phyloP scores from a whole-genome alignment of 139 green algal species.

The Pseudopediastrum boryanum region DNA sequence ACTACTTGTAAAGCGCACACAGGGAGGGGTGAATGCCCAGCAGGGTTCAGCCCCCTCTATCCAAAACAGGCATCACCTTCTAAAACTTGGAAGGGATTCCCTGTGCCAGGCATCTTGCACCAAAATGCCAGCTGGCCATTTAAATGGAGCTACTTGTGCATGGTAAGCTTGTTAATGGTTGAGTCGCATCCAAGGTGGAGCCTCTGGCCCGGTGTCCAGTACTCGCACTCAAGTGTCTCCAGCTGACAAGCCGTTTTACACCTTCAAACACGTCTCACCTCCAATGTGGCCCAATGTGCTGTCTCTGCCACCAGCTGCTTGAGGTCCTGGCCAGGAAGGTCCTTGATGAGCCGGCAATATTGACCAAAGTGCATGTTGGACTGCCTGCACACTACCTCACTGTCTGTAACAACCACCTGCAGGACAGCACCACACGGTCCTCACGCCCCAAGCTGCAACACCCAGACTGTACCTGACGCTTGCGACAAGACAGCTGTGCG shows the following conservation, averaged over 20 bases:
- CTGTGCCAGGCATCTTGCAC: too few species aligned
- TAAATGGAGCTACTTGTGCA: too few species aligned
- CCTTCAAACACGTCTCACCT: not conserved
- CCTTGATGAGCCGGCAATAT: conserved; percentile 41
- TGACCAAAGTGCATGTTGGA: conserved; percentile 38
- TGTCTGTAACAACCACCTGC: conserved; percentile 45
- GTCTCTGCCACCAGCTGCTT: not conserved
- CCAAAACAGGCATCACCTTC: too few species aligned
- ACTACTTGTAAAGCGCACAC: too few species aligned
- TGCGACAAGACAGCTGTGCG: not conserved
- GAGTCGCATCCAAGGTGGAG: too few species aligned
- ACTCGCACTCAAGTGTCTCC: not conserved
- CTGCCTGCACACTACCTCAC: conserved; percentile 23
- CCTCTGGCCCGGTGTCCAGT: too few species aligned
- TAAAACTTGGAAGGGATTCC: too few species aligned
- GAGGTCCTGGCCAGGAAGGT: not conserved
- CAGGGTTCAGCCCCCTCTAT: too few species aligned
- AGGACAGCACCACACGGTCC: not conserved
- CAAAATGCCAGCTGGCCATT: too few species aligned
- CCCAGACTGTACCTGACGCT: not conserved
- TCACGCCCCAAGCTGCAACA: not conserved
- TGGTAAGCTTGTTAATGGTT: too few species aligned
- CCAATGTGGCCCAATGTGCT: not conserved
- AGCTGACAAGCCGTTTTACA: not conserved
- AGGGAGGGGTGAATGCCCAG: too few species aligned